These are phyloP conservation scores for Picea abies DNA, from an alignment of 83 land plant species.

Conservation along the genomic window DNA sequence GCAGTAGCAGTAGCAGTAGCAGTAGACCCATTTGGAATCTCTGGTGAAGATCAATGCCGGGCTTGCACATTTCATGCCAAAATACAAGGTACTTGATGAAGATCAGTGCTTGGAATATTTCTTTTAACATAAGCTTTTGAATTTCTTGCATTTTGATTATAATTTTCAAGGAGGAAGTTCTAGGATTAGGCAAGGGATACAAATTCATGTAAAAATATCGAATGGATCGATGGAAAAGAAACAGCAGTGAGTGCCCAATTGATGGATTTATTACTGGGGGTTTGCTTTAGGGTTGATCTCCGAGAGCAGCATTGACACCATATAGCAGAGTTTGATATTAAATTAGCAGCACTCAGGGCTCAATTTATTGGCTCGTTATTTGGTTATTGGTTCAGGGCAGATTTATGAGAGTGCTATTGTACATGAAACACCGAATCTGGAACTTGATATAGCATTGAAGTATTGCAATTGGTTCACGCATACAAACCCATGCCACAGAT, in stretches of 20 bases:
- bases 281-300: slow-evolving; percentile 3
- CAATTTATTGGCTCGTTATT: neutral
- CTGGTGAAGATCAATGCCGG: neutral
- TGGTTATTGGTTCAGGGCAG: neutral
- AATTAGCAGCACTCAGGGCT: neutral
- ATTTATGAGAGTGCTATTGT: neutral
- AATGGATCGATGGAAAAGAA: neutral
- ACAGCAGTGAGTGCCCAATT: neutral
- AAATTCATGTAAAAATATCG: neutral
- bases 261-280: neutral
- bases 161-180: neutral
- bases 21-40: neutral
- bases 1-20: neutral
- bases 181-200: neutral
- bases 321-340: neutral
- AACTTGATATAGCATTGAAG: neutral
- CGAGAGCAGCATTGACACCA: neutral
- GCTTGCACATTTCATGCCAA: neutral
- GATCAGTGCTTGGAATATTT: neutral
- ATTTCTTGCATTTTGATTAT: neutral
- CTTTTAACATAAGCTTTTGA: neutral
- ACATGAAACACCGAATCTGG: slow-evolving; percentile 2
- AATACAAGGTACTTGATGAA: neutral
- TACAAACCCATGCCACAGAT: slow-evolving; percentile 1
- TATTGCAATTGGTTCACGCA: neutral